phyloP scores from a whole-genome alignment of 176 grass and related monocot species.

The Oryza australiensis region DNA sequence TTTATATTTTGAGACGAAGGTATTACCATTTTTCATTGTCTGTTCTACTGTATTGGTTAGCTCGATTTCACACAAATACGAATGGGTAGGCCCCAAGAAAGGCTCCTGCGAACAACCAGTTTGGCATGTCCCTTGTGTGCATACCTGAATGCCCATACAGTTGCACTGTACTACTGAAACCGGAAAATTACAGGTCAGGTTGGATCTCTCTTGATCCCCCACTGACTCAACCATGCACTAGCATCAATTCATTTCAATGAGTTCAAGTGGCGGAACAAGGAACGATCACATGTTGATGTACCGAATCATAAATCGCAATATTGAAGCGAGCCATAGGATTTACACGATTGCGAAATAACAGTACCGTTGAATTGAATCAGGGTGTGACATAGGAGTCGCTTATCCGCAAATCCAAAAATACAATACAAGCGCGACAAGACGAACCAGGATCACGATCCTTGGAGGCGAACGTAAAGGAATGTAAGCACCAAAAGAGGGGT shows the following conservation, averaged over 20 bases:
- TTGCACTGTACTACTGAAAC: not conserved
- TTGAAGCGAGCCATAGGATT: slow-evolving; percentile 7
- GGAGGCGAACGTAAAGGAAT: not conserved
- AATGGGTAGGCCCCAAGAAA: not conserved
- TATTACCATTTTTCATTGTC: too few species aligned
- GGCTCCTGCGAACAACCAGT: not conserved
- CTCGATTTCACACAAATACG: too few species aligned
- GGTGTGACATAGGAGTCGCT: not conserved
- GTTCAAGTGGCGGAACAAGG: not conserved
- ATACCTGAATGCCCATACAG: not conserved
- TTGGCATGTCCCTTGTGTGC: not conserved
- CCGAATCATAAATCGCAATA: not conserved
- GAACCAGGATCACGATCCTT: slow-evolving; percentile 15
- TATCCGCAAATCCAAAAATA: slow-evolving; percentile 25
- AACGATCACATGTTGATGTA: not conserved
- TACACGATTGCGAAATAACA: slow-evolving; percentile 29
- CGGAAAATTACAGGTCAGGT: not conserved
- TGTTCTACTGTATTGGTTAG: too few species aligned
- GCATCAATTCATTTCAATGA: not conserved
- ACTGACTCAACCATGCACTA: too few species aligned
- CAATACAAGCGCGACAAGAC: slow-evolving; percentile 10
- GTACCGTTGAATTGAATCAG: not conserved
- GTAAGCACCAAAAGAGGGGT: not conserved
- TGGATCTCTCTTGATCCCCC: too few species aligned
- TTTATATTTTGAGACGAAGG: too few species aligned